Evolutionary conservation across 495 filamentous ascomycete genomes (phyloP).

Genomic region (Hypomontagnella submonticulosa): DNA sequence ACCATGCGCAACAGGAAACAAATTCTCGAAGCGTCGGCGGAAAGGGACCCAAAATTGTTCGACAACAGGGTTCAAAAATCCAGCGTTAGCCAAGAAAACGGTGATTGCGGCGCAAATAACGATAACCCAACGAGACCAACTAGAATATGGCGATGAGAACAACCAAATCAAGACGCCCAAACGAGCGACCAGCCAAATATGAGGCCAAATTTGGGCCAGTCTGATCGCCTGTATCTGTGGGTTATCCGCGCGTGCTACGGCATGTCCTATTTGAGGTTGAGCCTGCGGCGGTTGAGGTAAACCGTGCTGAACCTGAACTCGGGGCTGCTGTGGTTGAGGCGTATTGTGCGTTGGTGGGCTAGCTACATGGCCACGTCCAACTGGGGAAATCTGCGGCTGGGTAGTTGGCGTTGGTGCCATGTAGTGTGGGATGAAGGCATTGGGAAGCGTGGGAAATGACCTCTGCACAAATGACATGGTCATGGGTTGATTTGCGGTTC

Average conservation of each 20-base stretch:
- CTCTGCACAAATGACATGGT: constrained; percentile 26
- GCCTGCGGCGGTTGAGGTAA: constrained; percentile 34
- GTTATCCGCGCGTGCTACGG: constrained; percentile 50
- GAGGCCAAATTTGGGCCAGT: constrained; percentile 63
- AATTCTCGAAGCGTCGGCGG: constrained; percentile 74
- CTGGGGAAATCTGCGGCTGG: constrained; percentile 23
- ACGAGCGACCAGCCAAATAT: constrained; percentile 82
- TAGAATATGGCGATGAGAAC: constrained; percentile 75
- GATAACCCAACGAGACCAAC: constrained; percentile 74
- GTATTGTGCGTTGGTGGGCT: constrained; percentile 45
- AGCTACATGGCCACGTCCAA: constrained; percentile 9
- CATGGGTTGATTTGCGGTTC: constrained; percentile 19
- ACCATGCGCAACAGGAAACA: constrained; percentile 67
- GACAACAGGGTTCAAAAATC: constrained; percentile 67
- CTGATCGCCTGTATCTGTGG: constrained; percentile 57
- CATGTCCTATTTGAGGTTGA: constrained; percentile 41
- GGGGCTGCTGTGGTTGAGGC: constrained; percentile 56
- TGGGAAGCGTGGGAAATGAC: constrained; percentile 11
- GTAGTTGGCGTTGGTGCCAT: constrained; percentile 14
- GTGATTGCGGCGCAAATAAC: constrained; percentile 67
- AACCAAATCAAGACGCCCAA: constrained; percentile 82
- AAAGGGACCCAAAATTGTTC: constrained; percentile 69
- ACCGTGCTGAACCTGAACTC: constrained; percentile 39
- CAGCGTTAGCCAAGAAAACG: constrained; percentile 73
- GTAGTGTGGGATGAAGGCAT: constrained; percentile 18